phyloP scores from a whole-genome alignment of 768 basidiomycete species.

The Hericium coralloides region DNA sequence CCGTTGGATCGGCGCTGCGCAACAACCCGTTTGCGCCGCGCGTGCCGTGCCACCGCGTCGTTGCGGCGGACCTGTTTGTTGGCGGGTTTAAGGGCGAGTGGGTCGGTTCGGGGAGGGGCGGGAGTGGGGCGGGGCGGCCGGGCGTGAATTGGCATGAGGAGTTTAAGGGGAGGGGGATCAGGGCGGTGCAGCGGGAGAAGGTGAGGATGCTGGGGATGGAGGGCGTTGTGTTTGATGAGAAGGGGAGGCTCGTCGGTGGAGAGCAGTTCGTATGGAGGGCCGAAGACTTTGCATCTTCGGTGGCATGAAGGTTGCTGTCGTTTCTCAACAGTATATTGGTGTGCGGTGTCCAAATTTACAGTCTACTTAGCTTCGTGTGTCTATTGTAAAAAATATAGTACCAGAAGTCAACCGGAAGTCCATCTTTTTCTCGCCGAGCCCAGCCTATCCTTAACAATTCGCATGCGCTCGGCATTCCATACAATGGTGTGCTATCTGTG shows the following conservation, averaged over 20 bases:
- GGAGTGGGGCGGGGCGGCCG: neutral
- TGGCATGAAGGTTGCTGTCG: no score
- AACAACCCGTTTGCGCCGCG: constrained; percentile 60
- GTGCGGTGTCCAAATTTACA: no score
- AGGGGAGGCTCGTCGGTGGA: constrained; percentile 3
- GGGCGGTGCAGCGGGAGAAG: constrained; percentile 10
- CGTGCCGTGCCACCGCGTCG: constrained; percentile 64
- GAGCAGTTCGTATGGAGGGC: constrained; percentile 6
- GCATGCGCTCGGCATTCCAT: no score
- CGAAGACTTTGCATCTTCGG: neutral
- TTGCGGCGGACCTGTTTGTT: constrained; percentile 49
- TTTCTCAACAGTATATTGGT: no score
- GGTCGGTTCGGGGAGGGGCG: constrained; percentile 11
- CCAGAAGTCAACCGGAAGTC: no score
- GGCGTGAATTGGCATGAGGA: constrained; percentile 9
- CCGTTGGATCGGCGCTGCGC: constrained; percentile 60
- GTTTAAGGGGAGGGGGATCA: constrained; percentile 7
- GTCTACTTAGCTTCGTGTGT: no score
- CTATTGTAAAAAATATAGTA: no score
- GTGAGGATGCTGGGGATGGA: constrained; percentile 9
- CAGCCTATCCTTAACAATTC: no score
- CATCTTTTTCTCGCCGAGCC: no score
- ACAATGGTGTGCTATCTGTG: no score
- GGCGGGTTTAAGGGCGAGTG: constrained; percentile 62
- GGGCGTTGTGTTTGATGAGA: constrained; percentile 9